Evolutionary conservation across 345 rosid genomes (phyloP), one percentile per base, ranked within the genome.

Genomic region (Brassica nigra): DNA sequence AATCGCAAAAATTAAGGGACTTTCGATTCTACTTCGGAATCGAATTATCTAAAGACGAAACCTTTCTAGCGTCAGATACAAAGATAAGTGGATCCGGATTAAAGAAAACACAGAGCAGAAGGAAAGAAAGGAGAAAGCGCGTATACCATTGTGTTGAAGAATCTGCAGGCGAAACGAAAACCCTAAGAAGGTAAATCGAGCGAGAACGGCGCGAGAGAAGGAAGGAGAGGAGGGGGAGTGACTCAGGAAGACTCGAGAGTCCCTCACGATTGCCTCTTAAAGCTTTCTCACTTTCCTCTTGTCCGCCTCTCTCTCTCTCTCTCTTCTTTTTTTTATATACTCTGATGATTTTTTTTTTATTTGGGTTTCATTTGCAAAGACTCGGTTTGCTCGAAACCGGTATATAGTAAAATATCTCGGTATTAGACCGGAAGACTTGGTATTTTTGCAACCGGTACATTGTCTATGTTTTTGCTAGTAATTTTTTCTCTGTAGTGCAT

Each of bases 301-400:
- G 28, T 63, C 76, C 44, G 63, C 62, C 68, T 78, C 70, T 78
- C 77, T 78, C 80, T 44, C 65, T 78, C 77, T 78, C 62, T 72
- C 73, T 78, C 81, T 52, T 65, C 73, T 57, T 1, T 65, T 7
- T 63, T 30, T 5, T 12, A 3, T 61, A 30, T 61, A 61, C 15
- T 10, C 15, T 11, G 15, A 5, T 18, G 4, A 58, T 58, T 58
- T 1, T 57, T 57, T 52, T 57, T 8, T 18, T 52, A 23, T 23
- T 23, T 23, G 27, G 27, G 27, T 23, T 5, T 18, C 29, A 28
- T 62, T 62, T 62, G 66, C 16, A 29, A 62, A 28, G 36, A 10
- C 49, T 42, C 49, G 49, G 20, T 34, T 34, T 34, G 7, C 6
- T 34, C 37, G 8, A 37, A 8, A 37, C 10, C 42, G 42, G 42